Evolutionary conservation across 345 rosid genomes (phyloP), one percentile per base, ranked within the genome.

Genomic region (Combretum micranthum): DNA sequence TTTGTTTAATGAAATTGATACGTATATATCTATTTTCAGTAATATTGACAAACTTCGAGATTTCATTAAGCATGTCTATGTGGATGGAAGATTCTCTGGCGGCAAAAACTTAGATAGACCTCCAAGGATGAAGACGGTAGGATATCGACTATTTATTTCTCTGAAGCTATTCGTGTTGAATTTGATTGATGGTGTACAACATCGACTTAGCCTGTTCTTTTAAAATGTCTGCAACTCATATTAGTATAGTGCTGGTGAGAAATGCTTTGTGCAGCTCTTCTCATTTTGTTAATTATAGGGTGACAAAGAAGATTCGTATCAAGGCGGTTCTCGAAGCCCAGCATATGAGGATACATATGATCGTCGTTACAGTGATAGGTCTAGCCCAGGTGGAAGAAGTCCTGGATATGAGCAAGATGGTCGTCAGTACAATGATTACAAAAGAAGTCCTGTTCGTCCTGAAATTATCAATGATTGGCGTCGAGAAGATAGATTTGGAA

Each of bases 381-480:
- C 99, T 50, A 87, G 94, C 78, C 84, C 99, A 53, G 91, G 89
- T 60, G 96, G 80, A 70, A 80, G 70, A 76, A 87, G 92, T 69
- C 85, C 87, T 50, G 90, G 78, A 57, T 81, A 81, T 65, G 86
- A 78, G 49, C 86, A 74, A 80, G 93, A 77, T 58, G 53, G 72
- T 65, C 74, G 73, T 44, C 84, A 74, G 45, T 66, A 70, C 76
- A 65, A 72, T 71, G 85, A 78, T 72, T 63, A 67, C 69, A 62
- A 63, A 53, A 85, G 56, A 78, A 83, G 94, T 64, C 94, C 90
- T 47, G 72, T 76, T 73, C 96, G 78, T 64, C 89, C 89, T 48
- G 95, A 89, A 63, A 37, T 83, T 23, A 47, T 80, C 63, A 93
- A 78, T 75, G 99, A 89, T 73, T 93, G 99, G 97, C 92, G 82